These are phyloP conservation scores for Cystobasidium slooffiae DNA, from an alignment of 1,284 basidiomycete genomes.

Conservation along the genomic window DNA sequence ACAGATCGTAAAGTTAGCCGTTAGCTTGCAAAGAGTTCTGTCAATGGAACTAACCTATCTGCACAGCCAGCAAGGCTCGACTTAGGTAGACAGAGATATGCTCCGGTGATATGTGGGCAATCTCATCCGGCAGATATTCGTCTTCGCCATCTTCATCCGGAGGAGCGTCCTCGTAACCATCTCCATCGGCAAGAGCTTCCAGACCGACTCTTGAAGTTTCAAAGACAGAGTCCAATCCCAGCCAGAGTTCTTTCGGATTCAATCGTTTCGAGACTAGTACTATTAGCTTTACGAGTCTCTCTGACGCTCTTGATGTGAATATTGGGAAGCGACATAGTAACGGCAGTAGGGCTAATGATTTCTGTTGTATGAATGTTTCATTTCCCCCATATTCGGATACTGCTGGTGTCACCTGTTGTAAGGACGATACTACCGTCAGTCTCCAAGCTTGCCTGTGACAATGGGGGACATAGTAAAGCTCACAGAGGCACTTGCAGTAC, in stretches of 20 bases:
- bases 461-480: too few species aligned
- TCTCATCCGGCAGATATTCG: background rate
- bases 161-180: background rate
- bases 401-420: background rate
- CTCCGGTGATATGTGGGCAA: background rate
- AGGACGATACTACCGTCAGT: too few species aligned
- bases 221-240: constrained; percentile 11
- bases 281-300: constrained; percentile 3
- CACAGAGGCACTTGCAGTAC: background rate
- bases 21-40: background rate
- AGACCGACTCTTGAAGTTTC: constrained; percentile 11
- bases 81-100: constrained; percentile 6
- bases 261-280: constrained; percentile 11
- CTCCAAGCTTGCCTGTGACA: too few species aligned
- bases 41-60: background rate
- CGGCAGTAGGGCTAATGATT: constrained; percentile 16
- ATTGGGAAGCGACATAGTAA: constrained; percentile 21
- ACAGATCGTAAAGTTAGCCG: background rate
- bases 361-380: constrained; percentile 25
- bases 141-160: background rate
- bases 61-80: constrained; percentile 9
- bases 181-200: constrained; percentile 4
- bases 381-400: background rate
- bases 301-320: background rate
- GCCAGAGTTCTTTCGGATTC: constrained; percentile 23